Evolutionary conservation across 495 filamentous ascomycete species (phyloP), one percentile per base, ranked within the genome.

Genomic region (Rhypophila decipiens): DNA sequence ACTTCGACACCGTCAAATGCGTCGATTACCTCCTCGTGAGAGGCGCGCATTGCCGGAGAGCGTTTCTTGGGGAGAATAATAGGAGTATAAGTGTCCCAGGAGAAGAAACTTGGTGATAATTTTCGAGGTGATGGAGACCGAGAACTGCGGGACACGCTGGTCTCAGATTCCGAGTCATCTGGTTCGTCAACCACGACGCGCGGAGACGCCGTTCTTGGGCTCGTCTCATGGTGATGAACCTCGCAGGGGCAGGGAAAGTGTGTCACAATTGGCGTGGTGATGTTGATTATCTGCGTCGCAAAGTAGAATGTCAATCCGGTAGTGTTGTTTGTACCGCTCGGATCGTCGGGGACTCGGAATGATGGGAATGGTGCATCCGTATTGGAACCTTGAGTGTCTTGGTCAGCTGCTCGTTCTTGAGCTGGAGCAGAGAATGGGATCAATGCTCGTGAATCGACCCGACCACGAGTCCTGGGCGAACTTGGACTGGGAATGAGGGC

Each of bases 11-110:
- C 5, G 3, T 13, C 13, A 27, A 44, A 15, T 1, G 41, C 41
- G 3, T 44, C 24, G 11, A 44, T 44, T 3, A 44, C 13, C n/a
- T 44, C 41, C 23, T 44, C 41, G 41, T 33, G 41, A 1, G 23
- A 4, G 11, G n/a, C 18, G 8, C 11, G n/a, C n/a, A 23, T 44
- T n/a, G n/a, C n/a, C 4, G 23, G 41, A 7, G 41, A 9, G 4
- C 18, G 12, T 12, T 23, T 24, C 21, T 33, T 13, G 5, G 41
- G 23, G 5, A 44, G 13, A 5, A 33, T 19, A 8, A 7, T 15
- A 2, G 12, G 23, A 17, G 19, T 13, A 17, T 15, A 44, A 8
- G 31, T 27, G 41, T 12, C 15, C 41, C 41, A 44, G 20, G 19
- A 10, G 21, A 42, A 24, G 39, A 42, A 42, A n/a, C n/a, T n/a